A percentile compares a stretch with the other conserved stretches of the same genome.
These are phyloP conservation scores for Cenchrus americanus DNA, from an alignment of 176 grass and related monocot species.

Conservation along the genomic window DNA sequence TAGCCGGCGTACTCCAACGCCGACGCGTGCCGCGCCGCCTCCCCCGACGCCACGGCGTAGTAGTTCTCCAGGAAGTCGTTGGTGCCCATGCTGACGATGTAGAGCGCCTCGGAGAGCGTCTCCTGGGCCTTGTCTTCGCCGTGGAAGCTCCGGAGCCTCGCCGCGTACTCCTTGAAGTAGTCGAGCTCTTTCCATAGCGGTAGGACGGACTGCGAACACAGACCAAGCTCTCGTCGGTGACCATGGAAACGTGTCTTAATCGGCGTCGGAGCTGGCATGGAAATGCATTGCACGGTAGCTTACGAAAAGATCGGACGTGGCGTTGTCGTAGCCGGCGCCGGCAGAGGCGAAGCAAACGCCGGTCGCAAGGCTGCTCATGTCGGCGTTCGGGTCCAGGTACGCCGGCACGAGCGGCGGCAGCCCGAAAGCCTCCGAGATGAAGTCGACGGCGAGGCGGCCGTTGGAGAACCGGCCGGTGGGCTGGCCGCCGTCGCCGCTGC, in stretches of 20 bases:
- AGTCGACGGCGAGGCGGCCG: conserved; percentile 71
- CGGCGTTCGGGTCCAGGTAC: conserved; percentile 62
- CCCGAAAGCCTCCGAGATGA: conserved; percentile 82
- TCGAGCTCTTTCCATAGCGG: conserved; percentile 56
- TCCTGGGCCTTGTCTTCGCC: conserved; percentile 39
- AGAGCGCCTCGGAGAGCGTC: conserved; percentile 57
- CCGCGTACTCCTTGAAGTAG: conserved; percentile 69
- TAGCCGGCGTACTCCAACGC: conserved; percentile 49
- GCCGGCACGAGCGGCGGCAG: conserved; percentile 65
- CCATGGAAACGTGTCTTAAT: not conserved
- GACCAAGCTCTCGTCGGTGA: not conserved
- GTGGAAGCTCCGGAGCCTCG: conserved; percentile 33
- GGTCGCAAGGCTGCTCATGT: conserved; percentile 52
- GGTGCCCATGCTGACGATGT: conserved; percentile 72
- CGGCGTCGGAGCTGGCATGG: not conserved
- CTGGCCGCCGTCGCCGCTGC: not conserved
- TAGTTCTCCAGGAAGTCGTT: conserved; percentile 88
- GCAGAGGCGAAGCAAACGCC: conserved; percentile 88
- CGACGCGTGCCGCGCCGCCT: not conserved
- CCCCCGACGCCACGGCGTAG: not conserved
- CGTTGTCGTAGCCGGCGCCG: conserved; percentile 76
- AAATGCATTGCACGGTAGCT: not conserved
- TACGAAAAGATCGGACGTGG: conserved; percentile 75
- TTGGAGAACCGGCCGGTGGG: conserved; percentile 80
- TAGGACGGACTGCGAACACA: conserved; percentile 48